Evolutionary conservation across 1,139 yeast species (phyloP).

Genomic region (Debaryomyces psychrophilus): DNA sequence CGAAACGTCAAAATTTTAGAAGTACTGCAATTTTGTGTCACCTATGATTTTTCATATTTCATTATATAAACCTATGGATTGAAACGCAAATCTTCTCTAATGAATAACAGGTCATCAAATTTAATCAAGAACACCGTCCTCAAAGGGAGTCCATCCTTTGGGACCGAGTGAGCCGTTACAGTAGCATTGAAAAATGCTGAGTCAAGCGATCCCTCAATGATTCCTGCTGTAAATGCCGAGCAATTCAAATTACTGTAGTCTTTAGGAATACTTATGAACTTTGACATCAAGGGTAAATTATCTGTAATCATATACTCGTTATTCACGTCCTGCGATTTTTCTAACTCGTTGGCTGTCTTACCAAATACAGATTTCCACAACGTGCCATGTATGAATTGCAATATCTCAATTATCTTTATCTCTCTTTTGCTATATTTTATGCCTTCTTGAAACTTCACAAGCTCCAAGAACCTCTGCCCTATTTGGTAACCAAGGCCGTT

Average conservation of each 20-base stretch:
- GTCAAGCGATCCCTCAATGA: slow-evolving; percentile 87
- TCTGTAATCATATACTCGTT: slow-evolving; percentile 90
- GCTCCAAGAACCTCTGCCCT: slow-evolving; percentile 51
- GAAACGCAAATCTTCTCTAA: slow-evolving; percentile 49
- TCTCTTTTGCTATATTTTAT: slow-evolving; percentile 69
- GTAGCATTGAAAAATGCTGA: slow-evolving; percentile 77
- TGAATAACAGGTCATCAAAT: slow-evolving; percentile 62
- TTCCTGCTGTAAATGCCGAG: slow-evolving; percentile 87
- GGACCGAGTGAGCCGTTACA: slow-evolving; percentile 88
- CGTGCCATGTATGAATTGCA: slow-evolving; percentile 81
- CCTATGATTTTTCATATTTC: neutral
- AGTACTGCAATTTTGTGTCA: slow-evolving; percentile 3
- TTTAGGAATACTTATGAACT: slow-evolving; percentile 77
- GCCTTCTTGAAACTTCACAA: slow-evolving; percentile 55
- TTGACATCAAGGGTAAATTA: slow-evolving; percentile 73
- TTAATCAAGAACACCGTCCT: slow-evolving; percentile 85
- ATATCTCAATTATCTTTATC: slow-evolving; percentile 68
- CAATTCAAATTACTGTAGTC: slow-evolving; percentile 81
- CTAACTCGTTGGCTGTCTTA: slow-evolving; percentile 81
- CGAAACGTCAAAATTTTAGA: slow-evolving; percentile 6
- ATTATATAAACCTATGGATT: slow-evolving; percentile 6
- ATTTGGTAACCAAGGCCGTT: slow-evolving; percentile 75
- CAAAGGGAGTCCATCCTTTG: slow-evolving; percentile 61
- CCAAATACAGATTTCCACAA: slow-evolving; percentile 87
- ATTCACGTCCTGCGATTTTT: slow-evolving; percentile 78